A percentile compares a stretch with the other conserved stretches of the same genome.
phyloP scores from a whole-genome alignment of 345 rosid genomes.

The Heritiera littoralis region DNA sequence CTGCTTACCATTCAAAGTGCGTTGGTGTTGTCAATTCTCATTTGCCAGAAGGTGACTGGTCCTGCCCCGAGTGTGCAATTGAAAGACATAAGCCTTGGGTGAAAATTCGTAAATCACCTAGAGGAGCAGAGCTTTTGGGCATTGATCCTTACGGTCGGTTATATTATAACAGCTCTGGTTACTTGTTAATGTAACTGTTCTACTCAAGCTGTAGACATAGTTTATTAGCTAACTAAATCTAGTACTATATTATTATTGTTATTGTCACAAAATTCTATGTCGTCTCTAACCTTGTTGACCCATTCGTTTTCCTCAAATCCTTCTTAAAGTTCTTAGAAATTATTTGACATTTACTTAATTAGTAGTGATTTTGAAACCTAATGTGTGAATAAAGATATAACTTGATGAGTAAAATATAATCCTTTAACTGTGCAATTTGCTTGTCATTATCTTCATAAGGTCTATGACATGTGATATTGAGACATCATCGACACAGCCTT shows the following conservation, averaged over 20 bases:
- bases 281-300: background rate
- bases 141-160: conserved; percentile 71
- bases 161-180: conserved; percentile 81
- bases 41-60: conserved; percentile 97
- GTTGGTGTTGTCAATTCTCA: conserved; percentile 77
- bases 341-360: background rate
- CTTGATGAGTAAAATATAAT: background rate
- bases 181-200: conserved; percentile 79
- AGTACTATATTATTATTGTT: background rate
- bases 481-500: background rate
- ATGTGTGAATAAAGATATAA: background rate
- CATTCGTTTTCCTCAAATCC: background rate
- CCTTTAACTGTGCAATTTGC: background rate
- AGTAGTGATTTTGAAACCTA: background rate
- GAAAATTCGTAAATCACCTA: conserved; percentile 59
- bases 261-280: background rate
- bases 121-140: conserved; percentile 89
- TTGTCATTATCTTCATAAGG: too few species aligned
- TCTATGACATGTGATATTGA: background rate
- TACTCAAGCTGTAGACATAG: background rate
- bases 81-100: conserved; percentile 53
- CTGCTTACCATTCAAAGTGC: conserved; percentile 98
- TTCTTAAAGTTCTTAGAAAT: background rate
- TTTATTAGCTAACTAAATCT: background rate
- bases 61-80: conserved; percentile 90